Evolutionary conservation across 139 green algal species (phyloP), one percentile per base, ranked within the genome.

Genomic region (Coccomyxa sp.): DNA sequence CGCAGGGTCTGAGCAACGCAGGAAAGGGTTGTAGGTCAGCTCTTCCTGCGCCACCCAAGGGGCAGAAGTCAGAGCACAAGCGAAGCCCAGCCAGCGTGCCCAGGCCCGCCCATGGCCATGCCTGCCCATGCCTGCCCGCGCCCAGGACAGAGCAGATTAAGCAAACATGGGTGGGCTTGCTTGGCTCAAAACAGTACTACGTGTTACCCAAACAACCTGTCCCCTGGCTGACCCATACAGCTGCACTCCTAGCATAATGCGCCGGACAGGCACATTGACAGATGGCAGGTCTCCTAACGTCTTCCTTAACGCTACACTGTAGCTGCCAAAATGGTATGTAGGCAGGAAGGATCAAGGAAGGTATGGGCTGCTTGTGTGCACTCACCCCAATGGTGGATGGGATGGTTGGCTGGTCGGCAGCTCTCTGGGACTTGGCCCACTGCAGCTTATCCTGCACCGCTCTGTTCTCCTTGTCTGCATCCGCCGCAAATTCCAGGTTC

Each of bases 401-500:
- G 5, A 77, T 64, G 24, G 72, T 77, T 39, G 72, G 39, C 39
- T 38, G 38, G 39, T 39, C 72, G 38, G 58, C 34, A 68, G 38
- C 39, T 22, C 72, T 37, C 72, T 77, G 72, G 14, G 39, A 22
- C 39, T 77, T 64, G 27, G 72, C 72, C 72, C 72, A 77, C 16
- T 35, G 38, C 39, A 77, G 72, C 39, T 77, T 77, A 24, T 77
- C 39, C 27, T 68, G 38, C 14, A 77, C 72, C 34, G 72, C 72
- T 3, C 10, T 33, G 72, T 77, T 77, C 16, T 77, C 38, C n/a
- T 58, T 58, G n/a, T 77, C 72, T 77, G 72, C 72, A 64, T 10
- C 29, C 24, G 74, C 74, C 12, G 44, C 74, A 78, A 78, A 78
- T 29, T 78, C 33, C 14, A 78, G 41, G 44, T 78, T 78, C 22